Percentiles rank a stretch among this genome's conserved stretches.
Conservation (phyloP, 352 stramenopile genomes). For the Phytophthora pini region DNA sequence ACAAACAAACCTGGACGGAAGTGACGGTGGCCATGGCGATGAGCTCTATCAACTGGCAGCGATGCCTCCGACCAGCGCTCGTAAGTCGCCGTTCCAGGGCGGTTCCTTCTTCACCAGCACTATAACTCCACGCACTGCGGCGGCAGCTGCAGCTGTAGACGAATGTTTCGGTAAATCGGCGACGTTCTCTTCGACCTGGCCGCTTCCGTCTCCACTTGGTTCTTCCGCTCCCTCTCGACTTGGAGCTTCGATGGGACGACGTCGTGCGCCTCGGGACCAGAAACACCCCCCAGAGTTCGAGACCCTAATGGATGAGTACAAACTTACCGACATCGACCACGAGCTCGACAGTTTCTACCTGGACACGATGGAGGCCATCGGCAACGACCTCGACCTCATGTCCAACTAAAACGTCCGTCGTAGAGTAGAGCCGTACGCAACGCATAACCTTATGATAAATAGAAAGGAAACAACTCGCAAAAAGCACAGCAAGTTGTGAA, state of each 20-base stretch:
- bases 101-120: constrained; percentile 26
- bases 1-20: constrained; percentile 58
- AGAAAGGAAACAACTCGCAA: constrained; percentile 13
- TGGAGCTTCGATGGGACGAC: constrained; percentile 8
- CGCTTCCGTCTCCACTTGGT: constrained; percentile 19
- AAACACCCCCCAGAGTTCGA: constrained; percentile 74
- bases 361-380: constrained; percentile 70
- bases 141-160: constrained; percentile 45
- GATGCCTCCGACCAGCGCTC: constrained; percentile 13
- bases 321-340: constrained; percentile 83
- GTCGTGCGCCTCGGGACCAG: constrained; percentile 40
- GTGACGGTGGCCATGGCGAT: constrained; percentile 23
- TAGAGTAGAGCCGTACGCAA: constrained; percentile 33
- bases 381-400: constrained; percentile 65
- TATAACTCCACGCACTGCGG: constrained; percentile 25
- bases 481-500: constrained; percentile 5
- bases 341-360: constrained; percentile 87
- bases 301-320: constrained; percentile 77
- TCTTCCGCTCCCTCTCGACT: constrained; percentile 7
- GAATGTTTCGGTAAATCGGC: constrained; percentile 57
- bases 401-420: constrained; percentile 49
- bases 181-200: constrained; percentile 37
- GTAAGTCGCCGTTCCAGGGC: constrained; percentile 32
- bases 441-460: constrained; percentile 33
- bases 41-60: constrained; percentile 39